Base-by-base conservation (phyloP, 805 yeast species). In the Candida yuanshanica region DNA sequence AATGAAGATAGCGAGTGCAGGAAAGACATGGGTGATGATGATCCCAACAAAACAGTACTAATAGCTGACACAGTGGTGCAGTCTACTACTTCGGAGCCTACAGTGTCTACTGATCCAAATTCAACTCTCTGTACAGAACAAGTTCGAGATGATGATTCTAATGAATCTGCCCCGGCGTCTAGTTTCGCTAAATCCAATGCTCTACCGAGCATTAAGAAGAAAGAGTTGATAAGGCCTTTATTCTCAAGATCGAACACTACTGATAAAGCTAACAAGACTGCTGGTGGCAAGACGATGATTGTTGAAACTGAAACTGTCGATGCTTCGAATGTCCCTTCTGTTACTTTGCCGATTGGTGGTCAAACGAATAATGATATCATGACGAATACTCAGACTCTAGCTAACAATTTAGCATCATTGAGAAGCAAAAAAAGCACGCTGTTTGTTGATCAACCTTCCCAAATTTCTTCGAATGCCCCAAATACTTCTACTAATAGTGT, bases 271-370 rank as follows among this genome's bases (percentile, higher is more conserved):
- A 4, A 47, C 1, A 42, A 47, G 14, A 41, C 47, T 13, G 18
- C 35, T 4, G 41, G 39, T 4, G 52, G 54, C 20, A 60, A 62
- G 37, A 56, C 63, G 18, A 69, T 75, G 68, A 73, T 74, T 22
- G 84, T 79, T 23, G 84, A 78, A 49, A 75, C 81, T 0, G 84
- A 79, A 51, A 76, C 81, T 0, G 81, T 79, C 14, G 72, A 77
- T 31, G 71, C 80, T 2, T 59, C 68, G 3, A 48, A 42, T 37
- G 42, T 45, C 2, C 58, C 55, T 6, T 45, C 52, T n/a, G 58
- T 51, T 10, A 53, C 58, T 10, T 45, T 51, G 16, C 60, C 59
- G 14, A 57, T 56, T 37, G 55, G 36, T n/a, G 26, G 35, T 18
- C 32, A 31, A 3, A 33, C 16, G 13, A 37, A 33, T 51, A 42